Percentiles rank a stretch among this genome's conserved stretches.
Evolutionary conservation across 2,329 filamentous ascomycete genomes (phyloP).

Genomic region (Alternaria brassicae): DNA sequence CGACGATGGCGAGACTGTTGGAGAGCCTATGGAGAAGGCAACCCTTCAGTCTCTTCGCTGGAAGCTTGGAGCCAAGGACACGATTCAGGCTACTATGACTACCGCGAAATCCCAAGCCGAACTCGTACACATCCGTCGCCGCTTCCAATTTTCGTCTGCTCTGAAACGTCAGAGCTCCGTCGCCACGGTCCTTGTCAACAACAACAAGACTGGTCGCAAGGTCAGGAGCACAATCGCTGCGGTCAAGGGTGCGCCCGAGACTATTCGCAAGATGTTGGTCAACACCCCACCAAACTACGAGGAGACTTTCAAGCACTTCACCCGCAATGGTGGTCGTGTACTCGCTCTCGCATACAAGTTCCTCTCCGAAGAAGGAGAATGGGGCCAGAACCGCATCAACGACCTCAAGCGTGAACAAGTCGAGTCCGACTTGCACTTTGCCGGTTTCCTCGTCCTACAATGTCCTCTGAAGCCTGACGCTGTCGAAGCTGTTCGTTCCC

Average conservation of each 20-base stretch:
- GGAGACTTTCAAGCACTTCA: conserved; percentile 98
- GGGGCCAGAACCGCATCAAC: conserved; percentile 86
- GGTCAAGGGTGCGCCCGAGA: conserved; percentile 97
- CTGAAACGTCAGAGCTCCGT: conserved; percentile 96
- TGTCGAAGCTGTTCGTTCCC: conserved; percentile 90
- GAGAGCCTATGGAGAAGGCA: conserved; percentile 99
- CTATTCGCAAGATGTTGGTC: conserved; percentile 90
- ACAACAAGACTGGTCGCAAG: conserved; percentile 76
- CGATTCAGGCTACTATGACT: conserved; percentile 72
- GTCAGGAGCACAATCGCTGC: conserved; percentile 86
- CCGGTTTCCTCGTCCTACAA: conserved; percentile 93
- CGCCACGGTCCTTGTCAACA: conserved; percentile 77
- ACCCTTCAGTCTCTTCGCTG: conserved; percentile 89
- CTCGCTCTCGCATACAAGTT: conserved; percentile 94
- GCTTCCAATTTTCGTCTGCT: conserved; percentile 97
- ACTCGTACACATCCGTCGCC: conserved; percentile 90
- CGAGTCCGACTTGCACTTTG: conserved; percentile 83
- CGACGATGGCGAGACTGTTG: conserved; percentile 95
- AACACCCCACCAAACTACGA: conserved; percentile 87
- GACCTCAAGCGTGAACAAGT: conserved; percentile 93
- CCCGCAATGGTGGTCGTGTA: conserved; percentile 91
- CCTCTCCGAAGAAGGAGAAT: conserved; percentile 79
- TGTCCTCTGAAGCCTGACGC: conserved; percentile 97
- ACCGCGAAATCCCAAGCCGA: conserved; percentile 64
- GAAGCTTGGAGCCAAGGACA: conserved; percentile 89